These are phyloP conservation scores for Erigeron canadensis DNA, from an alignment of 129 eudicot genomes.

Conservation along the genomic window DNA sequence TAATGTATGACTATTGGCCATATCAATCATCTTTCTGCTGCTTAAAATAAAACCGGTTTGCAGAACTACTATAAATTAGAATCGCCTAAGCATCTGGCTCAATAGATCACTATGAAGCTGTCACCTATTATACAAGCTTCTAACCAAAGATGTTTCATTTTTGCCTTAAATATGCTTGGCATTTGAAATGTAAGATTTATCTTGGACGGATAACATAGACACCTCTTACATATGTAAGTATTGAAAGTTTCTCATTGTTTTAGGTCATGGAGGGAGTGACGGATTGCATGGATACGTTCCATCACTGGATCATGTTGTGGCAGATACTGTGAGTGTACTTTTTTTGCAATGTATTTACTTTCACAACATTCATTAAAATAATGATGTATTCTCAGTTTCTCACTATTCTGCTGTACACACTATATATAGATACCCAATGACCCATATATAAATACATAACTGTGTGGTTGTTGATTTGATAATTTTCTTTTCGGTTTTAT, in stretches of 20 bases:
- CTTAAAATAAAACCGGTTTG: constrained; percentile 17
- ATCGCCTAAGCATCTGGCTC: background rate
- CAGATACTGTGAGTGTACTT: constrained; percentile 80
- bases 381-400: background rate
- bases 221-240: background rate
- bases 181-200: background rate
- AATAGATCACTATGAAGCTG: no score
- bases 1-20: constrained; percentile 13
- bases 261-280: constrained; percentile 99
- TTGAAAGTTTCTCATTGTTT: background rate
- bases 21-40: background rate
- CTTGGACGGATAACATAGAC: background rate
- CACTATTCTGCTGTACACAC: no score
- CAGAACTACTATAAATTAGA: background rate
- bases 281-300: constrained; percentile 99
- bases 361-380: background rate
- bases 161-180: background rate
- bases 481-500: no score
- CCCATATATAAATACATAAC: background rate
- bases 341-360: background rate
- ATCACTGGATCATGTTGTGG: constrained; percentile 91
- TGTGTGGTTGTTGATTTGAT: no score
- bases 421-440: no score
- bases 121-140: background rate
- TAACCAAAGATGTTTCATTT: background rate